phyloP scores from a whole-genome alignment of 495 filamentous ascomycete species.

The Trichoderma gamsii region DNA sequence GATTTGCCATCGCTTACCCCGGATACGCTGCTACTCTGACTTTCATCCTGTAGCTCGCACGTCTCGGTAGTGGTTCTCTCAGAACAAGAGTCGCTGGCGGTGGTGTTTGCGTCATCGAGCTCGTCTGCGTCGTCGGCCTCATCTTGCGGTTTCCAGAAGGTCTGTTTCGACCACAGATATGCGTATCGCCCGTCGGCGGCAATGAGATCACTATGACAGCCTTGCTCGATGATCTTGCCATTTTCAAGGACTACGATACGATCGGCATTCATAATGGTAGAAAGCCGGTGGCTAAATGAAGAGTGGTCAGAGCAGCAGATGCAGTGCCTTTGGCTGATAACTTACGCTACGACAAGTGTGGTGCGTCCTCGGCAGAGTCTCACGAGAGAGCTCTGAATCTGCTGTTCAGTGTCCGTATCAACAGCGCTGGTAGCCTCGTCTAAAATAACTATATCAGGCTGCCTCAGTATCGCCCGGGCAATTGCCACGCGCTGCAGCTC shows the following conservation, averaged over 20 bases:
- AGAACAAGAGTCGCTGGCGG: constrained; percentile 31
- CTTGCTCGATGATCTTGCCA: constrained; percentile 58
- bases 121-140: constrained; percentile 28
- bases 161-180: constrained; percentile 57
- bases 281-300: constrained; percentile 52
- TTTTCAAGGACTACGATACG: constrained; percentile 60
- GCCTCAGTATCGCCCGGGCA: constrained; percentile 55
- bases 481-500: constrained; percentile 74
- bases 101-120: neutral
- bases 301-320: constrained; percentile 18
- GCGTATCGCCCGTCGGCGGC: constrained; percentile 51
- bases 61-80: constrained; percentile 20
- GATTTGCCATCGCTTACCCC: constrained; percentile 25
- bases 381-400: constrained; percentile 63
- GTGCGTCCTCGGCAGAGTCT: constrained; percentile 51
- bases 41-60: constrained; percentile 16
- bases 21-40: constrained; percentile 14
- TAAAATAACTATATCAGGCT: constrained; percentile 49
- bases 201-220: constrained; percentile 57
- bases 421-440: constrained; percentile 55
- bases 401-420: constrained; percentile 62
- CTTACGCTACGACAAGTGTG: constrained; percentile 59
- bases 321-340: constrained; percentile 15
- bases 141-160: constrained; percentile 46
- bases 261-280: constrained; percentile 65